A percentile compares a stretch with the other conserved stretches of the same genome.
These are phyloP conservation scores for Phytopythium helicoides DNA, from an alignment of 352 stramenopile genomes.

Conservation along the genomic window DNA sequence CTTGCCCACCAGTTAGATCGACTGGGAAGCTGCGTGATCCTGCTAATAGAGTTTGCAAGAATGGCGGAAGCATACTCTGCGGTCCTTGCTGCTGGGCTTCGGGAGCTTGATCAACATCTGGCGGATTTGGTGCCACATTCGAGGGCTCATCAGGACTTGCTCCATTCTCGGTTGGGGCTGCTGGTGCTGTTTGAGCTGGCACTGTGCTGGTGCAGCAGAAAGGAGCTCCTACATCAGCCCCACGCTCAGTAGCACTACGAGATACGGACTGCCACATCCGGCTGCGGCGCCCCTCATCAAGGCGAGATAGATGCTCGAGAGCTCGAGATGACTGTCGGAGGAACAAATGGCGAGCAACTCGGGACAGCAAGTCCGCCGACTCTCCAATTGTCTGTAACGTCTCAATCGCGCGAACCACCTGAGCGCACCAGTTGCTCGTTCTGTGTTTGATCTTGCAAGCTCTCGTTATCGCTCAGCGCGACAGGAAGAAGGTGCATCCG, in stretches of 20 bases:
- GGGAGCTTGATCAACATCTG: neutral
- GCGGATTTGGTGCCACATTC: no score
- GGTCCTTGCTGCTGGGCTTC: neutral
- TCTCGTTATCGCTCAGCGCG: constrained; percentile 21
- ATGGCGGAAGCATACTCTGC: constrained; percentile 1
- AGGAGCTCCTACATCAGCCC: no score
- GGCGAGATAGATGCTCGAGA: neutral
- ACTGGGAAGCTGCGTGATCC: constrained; percentile 14
- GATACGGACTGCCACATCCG: neutral
- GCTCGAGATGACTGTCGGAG: constrained; percentile 34
- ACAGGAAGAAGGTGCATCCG: constrained; percentile 43
- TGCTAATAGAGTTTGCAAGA: neutral
- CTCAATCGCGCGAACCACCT: constrained; percentile 49
- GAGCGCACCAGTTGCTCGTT: constrained; percentile 15
- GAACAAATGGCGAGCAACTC: constrained; percentile 49
- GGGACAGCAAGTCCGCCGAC: constrained; percentile 40
- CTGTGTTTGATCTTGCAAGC: constrained; percentile 1
- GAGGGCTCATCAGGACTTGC: no score
- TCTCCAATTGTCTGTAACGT: constrained; percentile 55
- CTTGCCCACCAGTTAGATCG: constrained; percentile 11
- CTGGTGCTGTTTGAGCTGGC: neutral
- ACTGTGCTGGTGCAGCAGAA: neutral
- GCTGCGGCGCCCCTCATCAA: neutral
- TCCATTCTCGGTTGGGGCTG: neutral
- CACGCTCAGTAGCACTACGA: neutral